A percentile compares a stretch with the other conserved stretches of the same genome.
These are phyloP conservation scores for Rugosomyces carneus DNA, from an alignment of 1,284 basidiomycete genomes.

Conservation along the genomic window DNA sequence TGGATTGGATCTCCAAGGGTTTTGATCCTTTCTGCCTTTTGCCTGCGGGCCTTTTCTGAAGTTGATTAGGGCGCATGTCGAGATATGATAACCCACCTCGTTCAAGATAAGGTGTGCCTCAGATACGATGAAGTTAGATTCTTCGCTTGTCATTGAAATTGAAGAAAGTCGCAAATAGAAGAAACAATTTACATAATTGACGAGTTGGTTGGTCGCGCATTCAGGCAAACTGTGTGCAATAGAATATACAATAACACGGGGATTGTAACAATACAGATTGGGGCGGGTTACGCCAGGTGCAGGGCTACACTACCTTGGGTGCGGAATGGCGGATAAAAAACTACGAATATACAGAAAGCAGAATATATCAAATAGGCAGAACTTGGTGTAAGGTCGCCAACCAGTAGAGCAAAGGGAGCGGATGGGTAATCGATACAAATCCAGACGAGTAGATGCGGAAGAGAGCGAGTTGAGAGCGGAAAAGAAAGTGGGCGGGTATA, in stretches of 20 bases:
- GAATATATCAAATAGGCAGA: conserved; percentile 10
- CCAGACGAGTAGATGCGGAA: conserved; percentile 5
- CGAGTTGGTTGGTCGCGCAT: too few relatives aligned
- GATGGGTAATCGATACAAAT: conserved; percentile 21
- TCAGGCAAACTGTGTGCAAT: too few relatives aligned
- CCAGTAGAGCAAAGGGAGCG: not conserved
- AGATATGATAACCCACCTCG: conserved; percentile 41
- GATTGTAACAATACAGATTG: conserved; percentile 13
- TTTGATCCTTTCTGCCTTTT: conserved; percentile 70
- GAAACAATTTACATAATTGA: not conserved
- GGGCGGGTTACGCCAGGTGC: not conserved
- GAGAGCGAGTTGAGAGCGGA: not conserved
- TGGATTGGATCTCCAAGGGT: conserved; percentile 72
- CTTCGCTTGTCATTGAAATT: conserved; percentile 23
- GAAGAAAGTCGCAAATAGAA: too few relatives aligned
- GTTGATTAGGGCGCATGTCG: not conserved
- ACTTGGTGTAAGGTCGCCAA: conserved; percentile 3
- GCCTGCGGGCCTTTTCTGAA: conserved; percentile 49
- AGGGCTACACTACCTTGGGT: conserved; percentile 12
- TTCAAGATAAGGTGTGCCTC: conserved; percentile 70
- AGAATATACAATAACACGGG: not conserved
- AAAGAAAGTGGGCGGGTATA: not conserved
- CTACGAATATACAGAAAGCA: conserved; percentile 16
- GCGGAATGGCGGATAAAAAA: conserved; percentile 1
- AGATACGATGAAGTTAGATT: conserved; percentile 42